These are phyloP conservation scores for Gentiana dahurica DNA, from an alignment of 257 asterid species.

Conservation along the genomic window DNA sequence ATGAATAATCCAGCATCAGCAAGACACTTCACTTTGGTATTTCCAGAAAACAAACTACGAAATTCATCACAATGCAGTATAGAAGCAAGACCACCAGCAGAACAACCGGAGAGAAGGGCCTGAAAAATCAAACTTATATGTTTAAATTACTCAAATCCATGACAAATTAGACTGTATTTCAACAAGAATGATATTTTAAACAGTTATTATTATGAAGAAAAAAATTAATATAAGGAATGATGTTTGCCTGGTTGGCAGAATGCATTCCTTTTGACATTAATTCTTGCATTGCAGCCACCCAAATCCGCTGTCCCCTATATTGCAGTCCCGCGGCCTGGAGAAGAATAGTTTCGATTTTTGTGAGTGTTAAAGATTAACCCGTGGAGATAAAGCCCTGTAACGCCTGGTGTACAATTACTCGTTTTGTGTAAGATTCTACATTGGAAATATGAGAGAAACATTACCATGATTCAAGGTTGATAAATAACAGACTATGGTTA, in stretches of 20 bases:
- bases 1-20: conserved; percentile 91
- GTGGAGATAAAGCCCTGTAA: no score
- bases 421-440: no score
- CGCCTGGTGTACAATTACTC: no score
- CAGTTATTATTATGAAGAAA: background rate
- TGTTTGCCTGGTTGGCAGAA: conserved; percentile 51
- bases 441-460: no score
- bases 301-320: conserved; percentile 84
- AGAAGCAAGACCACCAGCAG: conserved; percentile 98
- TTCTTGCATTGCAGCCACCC: conserved; percentile 62
- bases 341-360: background rate
- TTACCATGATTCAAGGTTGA: no score
- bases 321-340: conserved; percentile 67
- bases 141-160: no score
- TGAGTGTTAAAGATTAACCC: no score
- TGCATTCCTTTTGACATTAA: conserved; percentile 85
- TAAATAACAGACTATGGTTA: no score
- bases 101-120: conserved; percentile 98
- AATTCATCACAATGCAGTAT: conserved; percentile 86
- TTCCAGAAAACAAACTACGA: conserved; percentile 35
- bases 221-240: background rate
- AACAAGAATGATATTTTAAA: background rate
- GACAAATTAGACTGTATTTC: background rate
- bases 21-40: conserved; percentile 80
- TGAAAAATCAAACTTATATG: conserved; percentile 15